Percentiles rank a stretch among this genome's conserved stretches.
phyloP scores from a whole-genome alignment of 805 yeast species.

The Candida adriatica region DNA sequence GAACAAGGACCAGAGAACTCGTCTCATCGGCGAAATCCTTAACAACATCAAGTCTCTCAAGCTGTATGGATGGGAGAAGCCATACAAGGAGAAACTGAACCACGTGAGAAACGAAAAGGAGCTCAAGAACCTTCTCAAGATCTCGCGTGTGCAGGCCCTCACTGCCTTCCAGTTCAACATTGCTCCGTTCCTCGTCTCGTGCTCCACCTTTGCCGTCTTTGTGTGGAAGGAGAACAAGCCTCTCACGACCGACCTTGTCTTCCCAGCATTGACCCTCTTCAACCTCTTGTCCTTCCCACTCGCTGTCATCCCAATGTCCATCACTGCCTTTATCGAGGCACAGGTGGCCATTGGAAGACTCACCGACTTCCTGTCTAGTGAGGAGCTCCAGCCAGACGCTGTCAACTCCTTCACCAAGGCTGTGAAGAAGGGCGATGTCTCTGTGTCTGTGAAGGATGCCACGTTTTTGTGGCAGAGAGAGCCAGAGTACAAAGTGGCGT shows the following conservation, averaged over 20 bases:
- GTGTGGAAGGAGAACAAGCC: constrained; percentile 54
- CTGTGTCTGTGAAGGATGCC: constrained; percentile 55
- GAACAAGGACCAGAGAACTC: constrained; percentile 85
- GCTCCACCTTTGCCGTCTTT: constrained; percentile 82
- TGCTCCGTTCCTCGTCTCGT: constrained; percentile 85
- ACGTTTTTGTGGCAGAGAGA: constrained; percentile 75
- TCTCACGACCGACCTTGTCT: constrained; percentile 82
- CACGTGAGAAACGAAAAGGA: constrained; percentile 86
- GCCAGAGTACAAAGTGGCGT: constrained; percentile 62
- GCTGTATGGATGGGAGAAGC: constrained; percentile 92
- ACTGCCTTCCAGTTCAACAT: constrained; percentile 73
- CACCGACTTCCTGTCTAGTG: constrained; percentile 60
- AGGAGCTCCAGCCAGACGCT: constrained; percentile 80
- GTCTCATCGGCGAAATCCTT: constrained; percentile 80
- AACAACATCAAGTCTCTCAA: constrained; percentile 90
- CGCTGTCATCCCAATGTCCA: constrained; percentile 86
- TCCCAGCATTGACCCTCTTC: constrained; percentile 85
- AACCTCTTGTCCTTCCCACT: constrained; percentile 87
- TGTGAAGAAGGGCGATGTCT: constrained; percentile 54
- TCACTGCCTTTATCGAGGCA: constrained; percentile 82
- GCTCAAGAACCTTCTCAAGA: constrained; percentile 62
- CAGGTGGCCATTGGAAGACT: constrained; percentile 77
- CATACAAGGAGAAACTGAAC: constrained; percentile 67
- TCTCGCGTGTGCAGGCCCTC: constrained; percentile 67
- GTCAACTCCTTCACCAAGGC: constrained; percentile 45